Evolutionary conservation across 768 basidiomycete species (phyloP).

Genomic region (Russula griseocarnosa): DNA sequence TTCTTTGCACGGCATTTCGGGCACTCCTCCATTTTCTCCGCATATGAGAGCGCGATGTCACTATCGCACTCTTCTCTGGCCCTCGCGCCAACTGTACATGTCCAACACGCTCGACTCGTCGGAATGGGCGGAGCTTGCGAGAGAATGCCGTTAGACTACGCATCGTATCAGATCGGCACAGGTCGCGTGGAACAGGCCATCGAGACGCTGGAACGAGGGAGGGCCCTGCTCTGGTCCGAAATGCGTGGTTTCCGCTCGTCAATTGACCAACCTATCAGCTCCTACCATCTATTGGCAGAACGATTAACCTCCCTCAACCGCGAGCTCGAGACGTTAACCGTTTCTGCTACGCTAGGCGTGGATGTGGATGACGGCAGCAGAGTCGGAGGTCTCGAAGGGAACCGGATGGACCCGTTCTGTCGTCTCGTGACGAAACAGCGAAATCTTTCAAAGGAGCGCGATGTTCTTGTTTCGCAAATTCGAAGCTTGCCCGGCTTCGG

Average conservation of each 20-base stretch:
- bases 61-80: neutral
- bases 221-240: neutral
- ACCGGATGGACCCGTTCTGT: constrained; percentile 3
- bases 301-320: neutral
- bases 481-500: neutral
- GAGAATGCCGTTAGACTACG: constrained; percentile 3
- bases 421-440: constrained; percentile 6
- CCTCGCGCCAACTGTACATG: neutral
- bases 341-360: neutral
- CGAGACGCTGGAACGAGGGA: constrained; percentile 6
- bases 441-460: neutral
- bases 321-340: constrained; percentile 5
- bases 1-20: neutral
- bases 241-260: neutral
- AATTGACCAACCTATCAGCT: neutral
- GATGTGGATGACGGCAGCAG: neutral
- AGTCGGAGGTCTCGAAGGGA: neutral
- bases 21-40: neutral
- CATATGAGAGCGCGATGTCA: constrained; percentile 11
- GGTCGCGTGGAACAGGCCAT: constrained; percentile 6
- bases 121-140: neutral
- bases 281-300: neutral
- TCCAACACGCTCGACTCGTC: constrained; percentile 7
- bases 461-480: neutral
- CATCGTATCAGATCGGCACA: neutral